Percentiles rank a stretch among this genome's conserved stretches.
Evolutionary conservation across 2,329 filamentous ascomycete species (phyloP).

Genomic region (Didymella sp.): DNA sequence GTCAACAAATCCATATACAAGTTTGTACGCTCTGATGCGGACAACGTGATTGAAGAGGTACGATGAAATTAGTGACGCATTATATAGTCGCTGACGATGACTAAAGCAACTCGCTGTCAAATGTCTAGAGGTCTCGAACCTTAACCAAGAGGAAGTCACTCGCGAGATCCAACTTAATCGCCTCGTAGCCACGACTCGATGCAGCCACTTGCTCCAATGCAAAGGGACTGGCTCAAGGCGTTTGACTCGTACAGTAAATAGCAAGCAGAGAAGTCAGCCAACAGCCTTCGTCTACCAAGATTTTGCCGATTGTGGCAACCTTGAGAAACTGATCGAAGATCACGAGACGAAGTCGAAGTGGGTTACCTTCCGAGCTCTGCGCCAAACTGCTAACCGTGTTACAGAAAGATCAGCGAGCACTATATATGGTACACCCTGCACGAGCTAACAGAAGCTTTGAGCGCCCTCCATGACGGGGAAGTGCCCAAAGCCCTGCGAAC

Average conservation of each 20-base stretch:
- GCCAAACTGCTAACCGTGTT: background rate
- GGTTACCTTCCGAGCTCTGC: background rate
- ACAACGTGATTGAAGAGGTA: background rate
- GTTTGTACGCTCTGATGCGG: background rate
- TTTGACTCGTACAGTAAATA: background rate
- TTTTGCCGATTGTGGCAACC: background rate
- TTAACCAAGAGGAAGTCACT: background rate
- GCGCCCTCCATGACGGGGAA: background rate
- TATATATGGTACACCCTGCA: background rate
- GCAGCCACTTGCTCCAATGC: slow-evolving; percentile 2
- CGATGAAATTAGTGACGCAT: background rate
- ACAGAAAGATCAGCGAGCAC: background rate
- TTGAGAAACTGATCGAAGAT: background rate
- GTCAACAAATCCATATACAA: background rate
- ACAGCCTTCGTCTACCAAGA: slow-evolving; percentile 4
- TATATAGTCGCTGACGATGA: background rate
- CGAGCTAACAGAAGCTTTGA: background rate
- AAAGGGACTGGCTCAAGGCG: background rate
- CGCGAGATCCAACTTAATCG: background rate
- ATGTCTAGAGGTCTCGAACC: background rate
- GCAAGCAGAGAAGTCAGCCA: background rate
- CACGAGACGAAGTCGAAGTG: background rate
- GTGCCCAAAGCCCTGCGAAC: background rate
- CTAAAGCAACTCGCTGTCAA: slow-evolving; percentile 2
- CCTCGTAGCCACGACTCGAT: background rate